Evolutionary conservation across 768 basidiomycete genomes (phyloP), one percentile per base, ranked within the genome.

Genomic region (Mycena chlorophos): DNA sequence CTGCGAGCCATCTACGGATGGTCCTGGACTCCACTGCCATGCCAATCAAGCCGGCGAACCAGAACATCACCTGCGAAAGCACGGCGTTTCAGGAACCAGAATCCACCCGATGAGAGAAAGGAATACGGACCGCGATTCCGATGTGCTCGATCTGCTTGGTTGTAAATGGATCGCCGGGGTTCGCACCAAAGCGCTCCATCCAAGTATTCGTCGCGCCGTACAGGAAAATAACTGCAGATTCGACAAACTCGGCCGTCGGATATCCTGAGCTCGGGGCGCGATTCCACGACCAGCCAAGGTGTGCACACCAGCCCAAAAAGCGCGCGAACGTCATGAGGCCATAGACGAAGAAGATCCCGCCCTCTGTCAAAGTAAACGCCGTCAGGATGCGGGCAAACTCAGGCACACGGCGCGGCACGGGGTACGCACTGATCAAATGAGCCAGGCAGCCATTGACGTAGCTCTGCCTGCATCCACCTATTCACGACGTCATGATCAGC

Each of bases 221-320:
- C 0, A 85, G 29, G 72, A 95, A 95, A 64, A 98, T 94, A 49
- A 92, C 79, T 10, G 77, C 65, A 0, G 87, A 91, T 70, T 94
- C 91, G 54, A 86, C 77, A 51, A 91, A 87, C 68, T 93, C 91
- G 4, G 86, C 89, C 5, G 86, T 83, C 6, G 80, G 76, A 42
- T 73, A 73, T 22, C 73, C 71, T 20, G 75, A 73, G 3, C 72
- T 69, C 0, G 85, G 87, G 0, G 84, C 75, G 25, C 79, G 74
- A 68, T 98, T 98, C 95, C 95, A 98, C 16, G 96, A 91, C 95
- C 95, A 98, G 3, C 96, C 96, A 27, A 84, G 71, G 47, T 91
- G 85, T 22, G 91, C 81, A 69, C 87, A 94, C 4, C 91, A 84
- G 25, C 95, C 95, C 46, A 96, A 83, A 75, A 91, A 98, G n/a